These are phyloP conservation scores for Boechera retrofracta DNA, from an alignment of 345 rosid genomes.

Conservation along the genomic window DNA sequence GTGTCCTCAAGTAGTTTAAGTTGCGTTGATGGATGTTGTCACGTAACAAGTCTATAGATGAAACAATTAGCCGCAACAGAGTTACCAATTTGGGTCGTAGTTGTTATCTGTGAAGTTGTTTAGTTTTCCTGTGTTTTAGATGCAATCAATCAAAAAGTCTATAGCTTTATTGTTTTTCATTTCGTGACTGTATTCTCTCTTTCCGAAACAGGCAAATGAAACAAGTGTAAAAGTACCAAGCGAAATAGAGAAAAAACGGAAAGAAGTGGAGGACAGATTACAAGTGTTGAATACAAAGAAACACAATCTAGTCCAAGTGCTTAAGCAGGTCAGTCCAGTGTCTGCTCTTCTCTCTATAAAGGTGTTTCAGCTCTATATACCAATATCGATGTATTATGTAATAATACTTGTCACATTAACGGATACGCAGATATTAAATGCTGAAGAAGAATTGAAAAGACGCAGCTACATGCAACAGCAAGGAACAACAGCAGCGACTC, in stretches of 20 bases:
- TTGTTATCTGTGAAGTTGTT: slow-evolving; percentile 12
- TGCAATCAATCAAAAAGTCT: neutral
- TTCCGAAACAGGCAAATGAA: slow-evolving; percentile 44
- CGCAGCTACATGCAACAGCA: slow-evolving; percentile 54
- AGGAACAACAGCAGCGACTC: slow-evolving; percentile 50
- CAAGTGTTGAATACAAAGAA: slow-evolving; percentile 79
- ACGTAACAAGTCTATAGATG: neutral
- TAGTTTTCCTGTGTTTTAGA: neutral
- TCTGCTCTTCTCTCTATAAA: neutral
- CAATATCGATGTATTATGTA: neutral
- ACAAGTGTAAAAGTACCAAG: slow-evolving; percentile 45
- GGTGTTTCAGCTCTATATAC: neutral
- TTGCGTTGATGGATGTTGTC: slow-evolving; percentile 6
- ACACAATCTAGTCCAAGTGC: slow-evolving; percentile 83
- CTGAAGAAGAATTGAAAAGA: slow-evolving; percentile 91
- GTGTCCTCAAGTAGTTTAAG: slow-evolving; percentile 18
- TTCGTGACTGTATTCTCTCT: slow-evolving; percentile 2
- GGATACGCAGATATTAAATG: slow-evolving; percentile 66
- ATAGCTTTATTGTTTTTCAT: neutral
- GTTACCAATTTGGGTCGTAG: slow-evolving; percentile 14
- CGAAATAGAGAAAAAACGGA: slow-evolving; percentile 63
- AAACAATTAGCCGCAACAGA: slow-evolving; percentile 9
- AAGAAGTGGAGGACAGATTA: slow-evolving; percentile 74
- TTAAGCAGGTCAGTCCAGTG: slow-evolving; percentile 69
- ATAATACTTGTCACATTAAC: slow-evolving; percentile 10